Conservation (phyloP, 2,329 filamentous ascomycete genomes). For the Alternaria longipes region DNA sequence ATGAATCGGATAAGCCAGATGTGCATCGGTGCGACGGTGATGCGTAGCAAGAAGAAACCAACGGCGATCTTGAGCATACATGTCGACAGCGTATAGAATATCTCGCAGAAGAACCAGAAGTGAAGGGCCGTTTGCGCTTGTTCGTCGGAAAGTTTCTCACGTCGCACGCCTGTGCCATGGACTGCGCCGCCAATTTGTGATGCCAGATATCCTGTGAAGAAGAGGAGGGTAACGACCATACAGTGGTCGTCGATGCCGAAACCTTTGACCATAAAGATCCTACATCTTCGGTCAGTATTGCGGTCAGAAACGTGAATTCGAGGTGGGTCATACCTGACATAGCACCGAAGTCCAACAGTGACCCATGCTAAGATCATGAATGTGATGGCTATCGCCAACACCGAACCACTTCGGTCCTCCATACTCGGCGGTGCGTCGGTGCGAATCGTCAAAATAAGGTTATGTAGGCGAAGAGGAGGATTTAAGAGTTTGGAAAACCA, state of each 20-base stretch:
- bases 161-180: conserved; percentile 51
- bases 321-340: conserved; percentile 43
- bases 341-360: conserved; percentile 50
- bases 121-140: conserved; percentile 39
- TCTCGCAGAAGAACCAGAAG: conserved; percentile 64
- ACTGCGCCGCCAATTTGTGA: conserved; percentile 47
- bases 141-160: conserved; percentile 41
- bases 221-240: conserved; percentile 50
- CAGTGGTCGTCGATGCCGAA: conserved; percentile 54
- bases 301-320: conserved; percentile 1
- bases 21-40: conserved; percentile 57
- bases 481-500: not conserved
- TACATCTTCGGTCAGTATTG: conserved; percentile 17
- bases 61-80: conserved; percentile 61
- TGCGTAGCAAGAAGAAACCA: conserved; percentile 61
- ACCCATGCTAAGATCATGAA: conserved; percentile 52
- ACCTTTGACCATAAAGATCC: conserved; percentile 46
- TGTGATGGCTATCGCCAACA: conserved; percentile 42
- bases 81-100: conserved; percentile 61
- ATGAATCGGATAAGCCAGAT: conserved; percentile 57
- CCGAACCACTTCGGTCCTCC: conserved; percentile 39
- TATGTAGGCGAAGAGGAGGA: conserved; percentile 10
- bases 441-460: not conserved
- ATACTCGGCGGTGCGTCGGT: conserved; percentile 18
- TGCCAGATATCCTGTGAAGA: conserved; percentile 48